Percentiles rank a stretch among this genome's conserved stretches.
These are phyloP conservation scores for Tinospora cordifolia DNA, from an alignment of 164 flowering plant genomes.

Conservation along the genomic window DNA sequence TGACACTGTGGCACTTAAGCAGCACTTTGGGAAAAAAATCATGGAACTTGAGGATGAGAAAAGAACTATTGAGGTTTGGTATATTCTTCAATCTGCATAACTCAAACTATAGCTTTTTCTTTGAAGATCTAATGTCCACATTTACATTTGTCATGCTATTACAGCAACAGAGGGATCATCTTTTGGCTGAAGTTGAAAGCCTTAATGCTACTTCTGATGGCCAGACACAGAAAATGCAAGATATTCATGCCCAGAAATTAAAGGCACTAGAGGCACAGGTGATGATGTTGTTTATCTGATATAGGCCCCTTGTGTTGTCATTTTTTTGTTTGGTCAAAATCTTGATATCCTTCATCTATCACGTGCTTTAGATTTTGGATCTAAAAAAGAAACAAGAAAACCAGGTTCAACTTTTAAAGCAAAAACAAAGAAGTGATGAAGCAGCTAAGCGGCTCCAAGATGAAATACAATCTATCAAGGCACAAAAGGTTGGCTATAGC, in stretches of 20 bases:
- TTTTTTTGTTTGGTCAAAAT: constrained; percentile 1
- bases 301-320: not conserved
- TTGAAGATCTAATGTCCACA: constrained; percentile 4
- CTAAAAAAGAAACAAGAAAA: constrained; percentile 95
- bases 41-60: constrained; percentile 95
- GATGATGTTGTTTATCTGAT: constrained; percentile 6
- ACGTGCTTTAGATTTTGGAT: constrained; percentile 58
- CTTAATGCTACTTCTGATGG: constrained; percentile 79
- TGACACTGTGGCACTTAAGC: constrained; percentile 81
- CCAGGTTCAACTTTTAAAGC: constrained; percentile 88
- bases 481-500: constrained; percentile 65
- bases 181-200: constrained; percentile 79
- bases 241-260: constrained; percentile 72
- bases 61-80: constrained; percentile 67
- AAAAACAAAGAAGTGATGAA: constrained; percentile 96
- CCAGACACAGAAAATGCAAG: constrained; percentile 85
- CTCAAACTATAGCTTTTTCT: not conserved
- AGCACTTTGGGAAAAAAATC: constrained; percentile 92
- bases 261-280: constrained; percentile 95
- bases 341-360: not conserved
- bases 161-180: constrained; percentile 86
- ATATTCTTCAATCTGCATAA: constrained; percentile 7
- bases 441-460: constrained; percentile 88
- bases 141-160: constrained; percentile 16
- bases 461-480: constrained; percentile 89